Evolutionary conservation across 2,329 filamentous ascomycete genomes (phyloP), one percentile per base, ranked within the genome.

Genomic region (Pestalotiopsis sp.): DNA sequence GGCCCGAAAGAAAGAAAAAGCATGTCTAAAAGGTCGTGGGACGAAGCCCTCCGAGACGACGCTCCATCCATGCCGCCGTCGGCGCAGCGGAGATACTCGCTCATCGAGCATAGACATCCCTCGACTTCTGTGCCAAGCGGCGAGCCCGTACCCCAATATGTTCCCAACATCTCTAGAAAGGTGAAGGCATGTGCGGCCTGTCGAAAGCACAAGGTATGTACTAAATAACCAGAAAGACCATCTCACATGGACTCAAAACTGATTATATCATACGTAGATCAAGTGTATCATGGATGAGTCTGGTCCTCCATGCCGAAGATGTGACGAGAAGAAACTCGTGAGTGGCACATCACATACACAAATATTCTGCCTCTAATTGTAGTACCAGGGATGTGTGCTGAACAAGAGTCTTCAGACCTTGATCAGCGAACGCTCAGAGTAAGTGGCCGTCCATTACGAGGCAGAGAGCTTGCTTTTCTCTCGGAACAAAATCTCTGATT

Each of bases 361-460:
- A 7, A 3, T 3, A n/a, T 17, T 5, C 30, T n/a, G 14, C n/a
- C 40, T 20, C 59, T 63, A 30, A 67, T 20, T 20, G 7, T 26
- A 26, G 3, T n/a, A 3, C 5, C 24, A 67, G 35, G 75, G 76
- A 0, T 82, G 80, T 61, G 78, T 81, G 1, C 67, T 82, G 62
- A 80, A 80, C 59, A 81, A 81, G 73, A 81, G 79, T 59, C 72
- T 82, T 2, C 80, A 82, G 69, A 81, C 77, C 1, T 77, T 82
- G 24, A 81, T 82, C 40, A 79, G 80, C 69, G 80, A 82, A 69
- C 78, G 79, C 67, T 77, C 78, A 40, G 78, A 80, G 78, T 80
- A 72, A 65, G 75, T 72, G n/a, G 22, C 48, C 7, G 38, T 67
- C 4, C 1, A 17, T 40, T 17, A 3, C 3, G 14, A 57, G 22